Evolutionary conservation across 495 filamentous ascomycete species (phyloP), one percentile per base, ranked within the genome.

Genomic region (Annulohypoxylon maeteangense): DNA sequence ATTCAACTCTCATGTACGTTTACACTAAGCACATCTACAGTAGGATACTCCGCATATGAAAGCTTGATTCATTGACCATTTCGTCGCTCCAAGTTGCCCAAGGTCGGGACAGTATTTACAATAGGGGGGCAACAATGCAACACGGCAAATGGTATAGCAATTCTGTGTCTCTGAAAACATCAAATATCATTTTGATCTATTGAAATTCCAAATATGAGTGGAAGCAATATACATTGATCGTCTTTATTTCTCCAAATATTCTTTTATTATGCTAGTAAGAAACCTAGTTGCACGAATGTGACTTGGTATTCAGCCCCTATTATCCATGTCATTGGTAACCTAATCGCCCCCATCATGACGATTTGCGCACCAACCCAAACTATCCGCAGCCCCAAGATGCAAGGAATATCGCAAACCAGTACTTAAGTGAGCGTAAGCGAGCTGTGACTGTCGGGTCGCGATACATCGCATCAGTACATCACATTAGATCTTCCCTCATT

Each of bases 1-100:
- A 44, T 22, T 10, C 53, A 50, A 44, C 34, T 48, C n/a, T 25
- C 16, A 55, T 58, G 18, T 65, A 47, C 47, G 44, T 60, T 44
- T 60, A 71, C 69, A 72, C 69, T 72, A 72, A 68, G 69, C 63
- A 64, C 45, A 31, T 22, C 14, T 54, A 51, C 14, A 32, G 8
- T 25, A 48, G 5, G 2, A 34, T 40, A 6, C 4, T 44, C 27
- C 23, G 10, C 44, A 51, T 25, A 18, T n/a, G 45, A 34, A 60
- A 25, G 32, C 31, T 44, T 55, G 7, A 29, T 55, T 22, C 27
- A 22, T 18, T 14, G 12, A 16, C 16, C 56, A 22, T 57, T 22
- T 47, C 29, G 23, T 12, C 48, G 23, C 20, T 40, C 22, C 7
- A 14, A 42, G 50, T 62, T 23, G 34, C 16, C 27, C 42, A 62